Evolutionary conservation across 2,329 filamentous ascomycete genomes (phyloP).

Genomic region (Cladophialophora yegresii): DNA sequence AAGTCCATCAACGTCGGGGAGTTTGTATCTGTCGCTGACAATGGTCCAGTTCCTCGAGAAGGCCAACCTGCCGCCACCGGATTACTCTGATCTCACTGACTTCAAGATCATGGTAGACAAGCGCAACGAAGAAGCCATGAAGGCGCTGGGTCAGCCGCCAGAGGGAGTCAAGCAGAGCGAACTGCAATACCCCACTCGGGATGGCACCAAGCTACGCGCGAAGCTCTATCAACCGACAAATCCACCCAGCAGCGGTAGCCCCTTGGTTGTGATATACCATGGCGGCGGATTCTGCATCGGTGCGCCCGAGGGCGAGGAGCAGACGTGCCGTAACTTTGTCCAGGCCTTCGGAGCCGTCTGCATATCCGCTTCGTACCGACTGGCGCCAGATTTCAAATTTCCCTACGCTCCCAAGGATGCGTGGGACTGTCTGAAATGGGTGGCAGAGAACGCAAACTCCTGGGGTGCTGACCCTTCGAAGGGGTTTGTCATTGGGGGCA

Average conservation of each 20-base stretch:
- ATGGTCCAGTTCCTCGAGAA: conserved; percentile 30
- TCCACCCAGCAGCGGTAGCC: conserved; percentile 23
- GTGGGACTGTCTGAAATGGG: conserved; percentile 36
- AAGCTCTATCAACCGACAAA: conserved; percentile 35
- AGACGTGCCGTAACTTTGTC: conserved; percentile 33
- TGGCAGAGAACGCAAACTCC: conserved; percentile 43
- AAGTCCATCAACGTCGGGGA: neutral
- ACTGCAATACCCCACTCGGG: conserved; percentile 33
- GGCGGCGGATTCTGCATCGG: conserved; percentile 39
- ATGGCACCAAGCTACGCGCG: conserved; percentile 36
- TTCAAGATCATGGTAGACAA: conserved; percentile 31
- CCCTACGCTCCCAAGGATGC: conserved; percentile 35
- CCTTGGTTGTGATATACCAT: conserved; percentile 36
- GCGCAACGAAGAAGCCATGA: conserved; percentile 26
- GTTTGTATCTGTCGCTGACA: conserved; percentile 4
- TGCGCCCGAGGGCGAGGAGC: conserved; percentile 35
- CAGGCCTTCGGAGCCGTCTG: conserved; percentile 34
- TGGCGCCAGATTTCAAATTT: conserved; percentile 36
- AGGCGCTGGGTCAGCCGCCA: conserved; percentile 27
- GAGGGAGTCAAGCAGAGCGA: conserved; percentile 34
- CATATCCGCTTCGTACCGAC: conserved; percentile 31
- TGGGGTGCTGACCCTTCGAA: conserved; percentile 45
- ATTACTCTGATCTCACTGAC: conserved; percentile 29
- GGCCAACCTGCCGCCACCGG: conserved; percentile 28
- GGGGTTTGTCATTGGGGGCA: conserved; percentile 55